These are phyloP conservation scores for Austroboletus novae-zelandiae DNA, from an alignment of 1,284 basidiomycete genomes.

Conservation along the genomic window DNA sequence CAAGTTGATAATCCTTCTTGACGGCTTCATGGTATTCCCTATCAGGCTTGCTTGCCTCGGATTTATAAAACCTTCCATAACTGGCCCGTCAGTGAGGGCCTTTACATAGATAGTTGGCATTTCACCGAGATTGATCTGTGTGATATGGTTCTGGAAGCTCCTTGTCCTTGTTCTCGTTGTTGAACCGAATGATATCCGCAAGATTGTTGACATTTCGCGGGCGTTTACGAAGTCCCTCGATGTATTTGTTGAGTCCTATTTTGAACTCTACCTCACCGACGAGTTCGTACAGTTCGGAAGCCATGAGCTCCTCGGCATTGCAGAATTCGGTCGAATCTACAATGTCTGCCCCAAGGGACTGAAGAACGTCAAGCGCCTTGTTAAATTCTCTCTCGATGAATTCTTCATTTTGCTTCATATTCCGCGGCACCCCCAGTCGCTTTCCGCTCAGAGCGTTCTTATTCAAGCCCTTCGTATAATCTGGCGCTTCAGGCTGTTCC, in stretches of 20 bases:
- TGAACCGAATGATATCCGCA: conserved; percentile 44
- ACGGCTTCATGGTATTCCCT: conserved; percentile 40
- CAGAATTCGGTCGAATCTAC: conserved; percentile 44
- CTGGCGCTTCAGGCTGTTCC: conserved; percentile 40
- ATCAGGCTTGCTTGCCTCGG: conserved; percentile 37
- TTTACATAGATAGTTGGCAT: not conserved
- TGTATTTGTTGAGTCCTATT: conserved; percentile 30
- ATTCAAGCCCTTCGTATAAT: conserved; percentile 40
- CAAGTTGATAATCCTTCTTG: conserved; percentile 36
- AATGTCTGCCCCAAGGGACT: conserved; percentile 39
- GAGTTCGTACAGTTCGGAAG: conserved; percentile 31
- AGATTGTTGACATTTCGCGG: conserved; percentile 36
- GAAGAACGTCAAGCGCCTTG: conserved; percentile 37
- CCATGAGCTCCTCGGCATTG: conserved; percentile 33
- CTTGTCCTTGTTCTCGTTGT: conserved; percentile 38
- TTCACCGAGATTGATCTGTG: conserved; percentile 41
- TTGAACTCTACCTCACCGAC: conserved; percentile 44
- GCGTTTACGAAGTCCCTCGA: conserved; percentile 19
- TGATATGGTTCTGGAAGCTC: conserved; percentile 42
- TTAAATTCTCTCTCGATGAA: conserved; percentile 34
- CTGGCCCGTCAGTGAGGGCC: not conserved
- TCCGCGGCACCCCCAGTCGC: conserved; percentile 42
- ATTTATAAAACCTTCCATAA: conserved; percentile 34
- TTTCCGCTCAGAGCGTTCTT: conserved; percentile 37
- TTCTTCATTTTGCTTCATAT: conserved; percentile 14